Evolutionary conservation across 2,329 filamentous ascomycete species (phyloP).

Genomic region (Fusarium foetens): DNA sequence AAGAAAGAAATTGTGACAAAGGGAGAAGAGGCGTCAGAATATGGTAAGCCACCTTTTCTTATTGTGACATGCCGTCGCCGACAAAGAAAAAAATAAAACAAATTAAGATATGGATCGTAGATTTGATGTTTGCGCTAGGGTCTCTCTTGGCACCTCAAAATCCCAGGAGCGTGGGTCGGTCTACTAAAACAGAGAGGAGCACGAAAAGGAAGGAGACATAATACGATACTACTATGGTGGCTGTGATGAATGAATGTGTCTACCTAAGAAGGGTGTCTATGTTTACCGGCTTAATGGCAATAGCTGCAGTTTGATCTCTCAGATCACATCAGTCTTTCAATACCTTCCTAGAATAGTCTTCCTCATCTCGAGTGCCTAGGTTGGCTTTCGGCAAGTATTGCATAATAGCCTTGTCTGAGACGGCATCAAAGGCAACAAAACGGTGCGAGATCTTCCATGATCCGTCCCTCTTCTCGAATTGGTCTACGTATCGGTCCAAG

Average conservation of each 20-base stretch:
- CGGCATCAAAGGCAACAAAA: neutral
- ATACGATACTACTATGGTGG: neutral
- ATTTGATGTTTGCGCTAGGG: slow-evolving; percentile 24
- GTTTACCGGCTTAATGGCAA: neutral
- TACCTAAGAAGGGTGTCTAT: neutral
- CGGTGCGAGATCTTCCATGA: neutral
- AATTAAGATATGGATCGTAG: slow-evolving; percentile 28
- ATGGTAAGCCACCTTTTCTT: slow-evolving; percentile 13
- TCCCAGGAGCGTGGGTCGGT: slow-evolving; percentile 20
- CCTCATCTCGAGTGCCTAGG: neutral
- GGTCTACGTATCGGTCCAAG: neutral
- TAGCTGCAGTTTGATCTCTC: neutral
- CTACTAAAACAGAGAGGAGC: slow-evolving; percentile 19
- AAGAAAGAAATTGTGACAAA: slow-evolving; percentile 21
- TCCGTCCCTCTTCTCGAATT: neutral
- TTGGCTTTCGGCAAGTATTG: neutral
- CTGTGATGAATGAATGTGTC: neutral
- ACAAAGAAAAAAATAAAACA: slow-evolving; percentile 27
- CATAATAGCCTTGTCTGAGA: neutral
- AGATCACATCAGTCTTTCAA: neutral
- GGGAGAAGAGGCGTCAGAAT: slow-evolving; percentile 24
- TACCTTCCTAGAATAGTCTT: neutral
- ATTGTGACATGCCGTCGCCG: slow-evolving; percentile 27
- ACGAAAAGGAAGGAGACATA: neutral
- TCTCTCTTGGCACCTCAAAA: slow-evolving; percentile 10